These are phyloP conservation scores for Deinandra increscens DNA, from an alignment of 129 eudicot species.

Conservation along the genomic window DNA sequence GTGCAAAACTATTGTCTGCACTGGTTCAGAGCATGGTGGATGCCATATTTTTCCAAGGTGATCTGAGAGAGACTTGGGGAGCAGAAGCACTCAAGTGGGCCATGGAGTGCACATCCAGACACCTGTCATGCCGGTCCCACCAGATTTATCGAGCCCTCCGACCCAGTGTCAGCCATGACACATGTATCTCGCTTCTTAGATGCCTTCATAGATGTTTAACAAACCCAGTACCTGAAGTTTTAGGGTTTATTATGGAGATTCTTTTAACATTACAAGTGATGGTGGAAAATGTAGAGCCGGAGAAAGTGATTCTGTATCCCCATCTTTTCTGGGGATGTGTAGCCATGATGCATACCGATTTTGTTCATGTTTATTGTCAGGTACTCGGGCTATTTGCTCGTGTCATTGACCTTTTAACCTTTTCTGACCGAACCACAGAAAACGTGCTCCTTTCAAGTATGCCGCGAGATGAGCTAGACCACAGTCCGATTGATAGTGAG, in stretches of 20 bases:
- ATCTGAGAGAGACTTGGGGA: conserved; percentile 95
- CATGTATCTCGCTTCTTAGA: conserved; percentile 73
- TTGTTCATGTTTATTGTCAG: conserved; percentile 89
- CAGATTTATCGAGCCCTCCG: conserved; percentile 89
- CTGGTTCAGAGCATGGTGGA: conserved; percentile 97
- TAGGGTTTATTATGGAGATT: conserved; percentile 87
- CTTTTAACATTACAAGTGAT: conserved; percentile 85
- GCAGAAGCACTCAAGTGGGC: conserved; percentile 93
- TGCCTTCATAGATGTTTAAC: conserved; percentile 79
- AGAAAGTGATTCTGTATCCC: conserved; percentile 87
- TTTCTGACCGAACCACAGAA: conserved; percentile 81
- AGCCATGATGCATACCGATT: conserved; percentile 96
- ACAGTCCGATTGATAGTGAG: conserved; percentile 35
- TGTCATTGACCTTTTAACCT: conserved; percentile 70
- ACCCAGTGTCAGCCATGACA: conserved; percentile 77
- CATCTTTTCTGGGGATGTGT: conserved; percentile 99
- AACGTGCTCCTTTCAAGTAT: conserved; percentile 90
- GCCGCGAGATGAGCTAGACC: conserved; percentile 82
- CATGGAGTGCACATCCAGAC: conserved; percentile 93
- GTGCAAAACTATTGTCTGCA: conserved; percentile 83
- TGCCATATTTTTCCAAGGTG: conserved; percentile 90
- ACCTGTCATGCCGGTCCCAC: conserved; percentile 94
- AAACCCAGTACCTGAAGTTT: conserved; percentile 73
- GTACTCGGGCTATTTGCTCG: conserved; percentile 84
- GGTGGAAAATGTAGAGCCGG: conserved; percentile 96